Conservation (phyloP, 352 stramenopile species). For the Pelagophyceae sp. region DNA sequence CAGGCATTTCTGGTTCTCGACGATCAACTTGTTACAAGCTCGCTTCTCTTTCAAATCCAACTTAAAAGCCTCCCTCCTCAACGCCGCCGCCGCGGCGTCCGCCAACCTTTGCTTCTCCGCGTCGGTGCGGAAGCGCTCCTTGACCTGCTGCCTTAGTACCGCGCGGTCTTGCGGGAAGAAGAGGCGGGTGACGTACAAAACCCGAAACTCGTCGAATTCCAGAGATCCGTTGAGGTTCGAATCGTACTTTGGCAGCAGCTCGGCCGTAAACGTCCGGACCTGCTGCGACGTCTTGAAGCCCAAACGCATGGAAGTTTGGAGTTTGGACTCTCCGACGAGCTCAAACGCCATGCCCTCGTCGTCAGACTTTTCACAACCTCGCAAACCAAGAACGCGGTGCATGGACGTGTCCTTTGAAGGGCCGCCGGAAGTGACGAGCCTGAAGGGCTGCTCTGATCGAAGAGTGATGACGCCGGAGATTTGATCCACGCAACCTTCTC, state of each 20-base stretch:
- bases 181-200: not conserved
- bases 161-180: not conserved
- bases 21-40: not conserved
- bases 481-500: not conserved
- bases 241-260: constrained; percentile 2
- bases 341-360: too few species aligned
- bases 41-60: not conserved
- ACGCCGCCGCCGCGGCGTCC: not conserved
- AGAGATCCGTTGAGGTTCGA: not conserved
- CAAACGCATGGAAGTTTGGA: not conserved
- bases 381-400: not conserved
- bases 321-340: not conserved
- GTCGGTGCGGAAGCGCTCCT: not conserved
- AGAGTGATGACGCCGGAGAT: not conserved
- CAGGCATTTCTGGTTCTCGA: not conserved
- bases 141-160: not conserved
- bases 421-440: not conserved
- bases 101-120: not conserved
- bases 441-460: not conserved
- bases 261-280: not conserved
- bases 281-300: not conserved
- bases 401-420: not conserved
- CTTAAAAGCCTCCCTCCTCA: not conserved
- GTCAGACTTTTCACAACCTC: too few species aligned
- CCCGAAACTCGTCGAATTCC: constrained; percentile 2